Conservation (phyloP, 2,329 filamentous ascomycete genomes). For the Penicillium sp. region DNA sequence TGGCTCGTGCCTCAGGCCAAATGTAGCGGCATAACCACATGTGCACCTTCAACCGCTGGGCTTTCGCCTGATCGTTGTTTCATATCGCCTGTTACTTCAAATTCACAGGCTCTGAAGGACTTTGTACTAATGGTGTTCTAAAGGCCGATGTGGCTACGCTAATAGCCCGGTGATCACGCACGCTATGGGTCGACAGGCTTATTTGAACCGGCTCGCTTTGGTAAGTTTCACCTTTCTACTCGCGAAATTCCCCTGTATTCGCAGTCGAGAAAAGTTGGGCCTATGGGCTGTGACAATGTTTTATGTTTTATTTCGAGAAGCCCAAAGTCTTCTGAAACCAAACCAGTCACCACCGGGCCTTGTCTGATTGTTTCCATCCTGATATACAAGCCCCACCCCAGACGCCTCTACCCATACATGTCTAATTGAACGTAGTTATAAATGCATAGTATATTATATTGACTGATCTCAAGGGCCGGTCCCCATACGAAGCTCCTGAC, state of each 20-base stretch:
- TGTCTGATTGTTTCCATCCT: not conserved
- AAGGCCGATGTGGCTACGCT: constrained; percentile 6
- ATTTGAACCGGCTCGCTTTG: constrained; percentile 46
- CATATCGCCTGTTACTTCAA: not conserved
- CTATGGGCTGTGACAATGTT: not conserved
- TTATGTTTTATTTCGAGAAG: not conserved
- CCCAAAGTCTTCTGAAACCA: not conserved
- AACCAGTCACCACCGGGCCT: not conserved
- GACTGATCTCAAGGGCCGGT: constrained; percentile 40
- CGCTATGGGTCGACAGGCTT: constrained; percentile 46
- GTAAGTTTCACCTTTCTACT: constrained; percentile 32
- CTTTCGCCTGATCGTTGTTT: not conserved
- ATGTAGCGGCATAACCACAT: constrained; percentile 12
- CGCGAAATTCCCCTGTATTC: not conserved
- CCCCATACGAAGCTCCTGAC: constrained; percentile 46
- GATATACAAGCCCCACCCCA: constrained; percentile 1
- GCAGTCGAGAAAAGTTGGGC: not conserved
- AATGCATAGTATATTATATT: constrained; percentile 11
- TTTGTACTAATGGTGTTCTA: not conserved
- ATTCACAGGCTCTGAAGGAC: not conserved
- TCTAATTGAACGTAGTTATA: not conserved
- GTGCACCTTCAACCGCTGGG: not conserved
- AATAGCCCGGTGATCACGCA: constrained; percentile 1
- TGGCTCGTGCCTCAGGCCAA: constrained; percentile 26
- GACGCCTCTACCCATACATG: not conserved